These are phyloP conservation scores for Przewalskia tangutica DNA, from an alignment of 257 asterid species.

Conservation along the genomic window DNA sequence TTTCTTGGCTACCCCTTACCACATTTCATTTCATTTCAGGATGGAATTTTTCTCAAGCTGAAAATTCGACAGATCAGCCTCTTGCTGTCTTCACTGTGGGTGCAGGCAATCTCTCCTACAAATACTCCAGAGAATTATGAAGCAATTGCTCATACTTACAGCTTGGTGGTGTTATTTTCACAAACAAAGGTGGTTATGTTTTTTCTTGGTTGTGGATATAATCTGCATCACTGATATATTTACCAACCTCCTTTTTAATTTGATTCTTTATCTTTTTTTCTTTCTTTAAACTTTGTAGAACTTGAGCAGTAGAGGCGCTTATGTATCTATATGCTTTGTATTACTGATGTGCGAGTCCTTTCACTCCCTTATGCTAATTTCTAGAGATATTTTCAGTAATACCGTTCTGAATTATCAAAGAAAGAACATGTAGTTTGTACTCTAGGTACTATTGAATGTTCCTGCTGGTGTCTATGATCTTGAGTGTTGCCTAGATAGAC, in stretches of 20 bases:
- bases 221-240: neutral
- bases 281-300: neutral
- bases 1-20: constrained; percentile 8
- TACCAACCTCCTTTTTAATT: neutral
- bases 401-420: neutral
- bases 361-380: neutral
- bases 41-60: constrained; percentile 55
- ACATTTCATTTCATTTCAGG: constrained; percentile 31
- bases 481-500: neutral
- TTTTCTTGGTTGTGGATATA: neutral
- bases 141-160: constrained; percentile 69
- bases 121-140: constrained; percentile 58
- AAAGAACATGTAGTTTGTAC: neutral
- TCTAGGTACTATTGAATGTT: neutral
- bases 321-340: neutral
- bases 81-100: constrained; percentile 74
- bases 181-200: constrained; percentile 41
- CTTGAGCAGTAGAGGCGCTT: neutral
- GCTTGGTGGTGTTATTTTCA: constrained; percentile 61
- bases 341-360: neutral
- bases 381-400: neutral
- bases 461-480: neutral
- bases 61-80: constrained; percentile 59
- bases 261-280: neutral
- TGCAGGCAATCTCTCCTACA: constrained; percentile 51